Evolutionary conservation across 139 green algal species (phyloP).

Genomic region (Nannochloris sp.): DNA sequence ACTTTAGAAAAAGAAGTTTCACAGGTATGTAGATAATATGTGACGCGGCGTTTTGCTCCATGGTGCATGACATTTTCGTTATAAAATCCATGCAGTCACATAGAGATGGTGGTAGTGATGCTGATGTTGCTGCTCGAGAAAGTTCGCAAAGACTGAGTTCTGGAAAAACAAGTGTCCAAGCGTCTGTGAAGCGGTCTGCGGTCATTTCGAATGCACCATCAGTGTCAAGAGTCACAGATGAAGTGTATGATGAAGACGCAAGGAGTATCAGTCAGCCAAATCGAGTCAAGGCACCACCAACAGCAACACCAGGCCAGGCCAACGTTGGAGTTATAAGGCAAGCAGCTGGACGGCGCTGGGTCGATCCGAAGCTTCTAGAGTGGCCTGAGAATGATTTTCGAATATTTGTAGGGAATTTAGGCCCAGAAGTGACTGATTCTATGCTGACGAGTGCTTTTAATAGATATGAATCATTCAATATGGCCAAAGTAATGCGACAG

Average conservation of each 20-base stretch:
- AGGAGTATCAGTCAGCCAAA: neutral
- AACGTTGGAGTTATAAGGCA: slow-evolving; percentile 30
- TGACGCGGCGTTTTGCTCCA: neutral
- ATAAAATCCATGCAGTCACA: too few relatives aligned
- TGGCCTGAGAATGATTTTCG: slow-evolving; percentile 91
- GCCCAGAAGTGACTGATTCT: slow-evolving; percentile 86
- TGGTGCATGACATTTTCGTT: too few relatives aligned
- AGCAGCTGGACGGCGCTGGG: slow-evolving; percentile 57
- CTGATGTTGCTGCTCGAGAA: too few relatives aligned
- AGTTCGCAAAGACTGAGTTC: neutral
- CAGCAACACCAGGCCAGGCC: slow-evolving; percentile 1
- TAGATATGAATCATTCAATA: slow-evolving; percentile 80
- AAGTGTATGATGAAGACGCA: neutral
- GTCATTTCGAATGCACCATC: neutral
- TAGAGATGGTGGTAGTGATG: too few relatives aligned
- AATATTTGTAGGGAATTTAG: slow-evolving; percentile 96
- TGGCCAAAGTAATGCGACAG: slow-evolving; percentile 77
- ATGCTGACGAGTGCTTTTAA: slow-evolving; percentile 71
- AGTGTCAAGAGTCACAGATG: neutral
- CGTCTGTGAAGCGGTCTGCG: neutral
- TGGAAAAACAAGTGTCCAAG: neutral
- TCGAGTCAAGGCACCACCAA: neutral
- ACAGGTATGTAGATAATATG: neutral
- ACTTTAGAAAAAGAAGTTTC: slow-evolving; percentile 7
- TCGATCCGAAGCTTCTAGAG: slow-evolving; percentile 67